Base-by-base conservation (phyloP, 1,284 basidiomycete species). In the Marasmius oreades region DNA sequence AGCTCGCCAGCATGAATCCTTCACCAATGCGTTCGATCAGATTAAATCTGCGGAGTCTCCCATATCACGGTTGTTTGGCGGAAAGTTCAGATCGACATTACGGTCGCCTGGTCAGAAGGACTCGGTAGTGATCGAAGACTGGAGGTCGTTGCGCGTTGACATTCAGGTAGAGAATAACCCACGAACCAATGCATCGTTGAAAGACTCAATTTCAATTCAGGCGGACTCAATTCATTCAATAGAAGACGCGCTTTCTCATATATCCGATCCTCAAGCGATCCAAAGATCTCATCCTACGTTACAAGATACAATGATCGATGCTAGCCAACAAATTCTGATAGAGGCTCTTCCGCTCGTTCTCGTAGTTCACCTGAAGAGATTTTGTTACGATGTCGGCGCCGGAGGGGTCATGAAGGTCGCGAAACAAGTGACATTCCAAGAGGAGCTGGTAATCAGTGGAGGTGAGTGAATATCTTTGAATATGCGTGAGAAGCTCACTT, bases 301-400 rank as follows among this genome's bases (percentile, higher is more conserved):
- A 16, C 80, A 85, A 1, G 83, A 83, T 1, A 74, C 75, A 1
- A 81, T 81, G 36, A 79, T 92, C 20, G 92, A 96, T 51, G 95
- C 92, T 5, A 92, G 82, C 2, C 96, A 97, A 70, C 91, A 92
- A 61, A 85, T 95, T 18, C 86, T 90, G 56, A 85, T 99, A 60
- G 95, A 98, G 45, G 77, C 82, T 0, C 79, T 96, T 12, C 96
- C 96, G 0, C 86, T 87, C 0, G 85, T 98, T 10, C 78, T 98
- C 51, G 86, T 98, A 11, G 77, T 98, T 12, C 95, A 98, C 68
- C 78, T 98, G 66, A 98, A 98, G 74, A 78, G 95, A 23, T 99
- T 98, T 77, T 79, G 88, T 57, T 98, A 95, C 68, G 94, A 97
- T 67, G 83, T 85, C 51, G 77, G 68, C 33, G 86, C 89, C 0